A percentile compares a stretch with the other conserved stretches of the same genome.
Evolutionary conservation across 805 yeast species (phyloP).

Genomic region (Lipomyces lipofer): DNA sequence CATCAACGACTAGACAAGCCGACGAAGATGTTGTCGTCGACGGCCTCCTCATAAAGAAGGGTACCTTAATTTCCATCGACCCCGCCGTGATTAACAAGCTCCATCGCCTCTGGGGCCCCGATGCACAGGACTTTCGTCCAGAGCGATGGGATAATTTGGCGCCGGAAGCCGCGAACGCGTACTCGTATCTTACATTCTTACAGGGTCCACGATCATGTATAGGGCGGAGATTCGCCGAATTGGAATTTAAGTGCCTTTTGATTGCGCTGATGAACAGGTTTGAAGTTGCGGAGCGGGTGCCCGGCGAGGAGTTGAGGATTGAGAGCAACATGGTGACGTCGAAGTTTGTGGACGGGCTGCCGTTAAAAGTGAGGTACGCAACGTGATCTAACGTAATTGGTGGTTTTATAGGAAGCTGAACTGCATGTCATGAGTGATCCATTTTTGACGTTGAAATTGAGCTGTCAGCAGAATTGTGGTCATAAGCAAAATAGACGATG

Average conservation of each 20-base stretch:
- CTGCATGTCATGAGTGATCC: too few species aligned
- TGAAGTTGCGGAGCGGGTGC: conserved; percentile 5
- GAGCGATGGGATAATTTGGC: conserved; percentile 25
- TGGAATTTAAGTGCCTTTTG: conserved; percentile 19
- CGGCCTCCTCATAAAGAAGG: conserved; percentile 8
- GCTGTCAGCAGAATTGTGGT: too few species aligned
- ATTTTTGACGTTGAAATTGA: too few species aligned
- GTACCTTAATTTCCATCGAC: conserved; percentile 8
- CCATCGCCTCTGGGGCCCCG: conserved; percentile 13
- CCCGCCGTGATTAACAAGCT: conserved; percentile 7
- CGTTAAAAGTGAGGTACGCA: conserved; percentile 7
- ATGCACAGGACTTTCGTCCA: conserved; percentile 17
- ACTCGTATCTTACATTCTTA: conserved; percentile 12
- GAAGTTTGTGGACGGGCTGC: conserved; percentile 15
- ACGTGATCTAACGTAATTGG: too few species aligned
- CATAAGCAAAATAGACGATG: too few species aligned
- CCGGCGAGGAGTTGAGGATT: conserved; percentile 8
- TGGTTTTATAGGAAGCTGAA: too few species aligned
- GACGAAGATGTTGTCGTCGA: conserved; percentile 6
- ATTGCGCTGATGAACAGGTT: conserved; percentile 17
- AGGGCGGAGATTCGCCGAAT: conserved; percentile 20
- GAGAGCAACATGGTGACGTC: conserved; percentile 10
- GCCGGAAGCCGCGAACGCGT: conserved; percentile 6
- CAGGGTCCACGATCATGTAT: conserved; percentile 25
- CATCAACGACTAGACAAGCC: conserved; percentile 12